Conservation (phyloP, 495 filamentous ascomycete genomes). For the Hyaloscypha hepaticicola region DNA sequence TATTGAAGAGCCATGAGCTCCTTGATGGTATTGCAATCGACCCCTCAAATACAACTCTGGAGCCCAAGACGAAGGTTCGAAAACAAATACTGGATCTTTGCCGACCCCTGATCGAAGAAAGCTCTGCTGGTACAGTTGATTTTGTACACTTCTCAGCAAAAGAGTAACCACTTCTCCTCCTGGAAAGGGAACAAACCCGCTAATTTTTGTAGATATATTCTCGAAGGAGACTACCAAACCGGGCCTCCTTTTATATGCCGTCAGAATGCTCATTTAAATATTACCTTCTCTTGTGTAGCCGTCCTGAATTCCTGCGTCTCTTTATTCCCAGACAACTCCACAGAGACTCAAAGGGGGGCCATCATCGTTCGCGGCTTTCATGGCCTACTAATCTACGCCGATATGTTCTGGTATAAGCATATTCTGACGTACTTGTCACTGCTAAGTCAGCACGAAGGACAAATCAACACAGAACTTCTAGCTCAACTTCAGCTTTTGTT, state of each 20-base stretch:
- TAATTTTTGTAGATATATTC: conserved; percentile 7
- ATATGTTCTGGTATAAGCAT: conserved; percentile 15
- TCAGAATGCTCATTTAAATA: conserved; percentile 14
- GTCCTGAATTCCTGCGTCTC: neutral
- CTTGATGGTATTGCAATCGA: conserved; percentile 13
- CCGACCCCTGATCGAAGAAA: conserved; percentile 5
- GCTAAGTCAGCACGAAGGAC: neutral
- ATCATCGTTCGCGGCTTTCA: conserved; percentile 13
- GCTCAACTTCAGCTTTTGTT: conserved; percentile 10
- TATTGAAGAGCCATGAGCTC: conserved; percentile 12
- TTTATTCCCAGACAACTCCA: neutral
- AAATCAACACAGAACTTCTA: conserved; percentile 2
- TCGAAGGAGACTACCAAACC: conserved; percentile 7
- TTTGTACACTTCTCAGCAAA: conserved; percentile 18
- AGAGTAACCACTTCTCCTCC: neutral
- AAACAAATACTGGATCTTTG: conserved; percentile 5
- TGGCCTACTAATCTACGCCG: conserved; percentile 7
- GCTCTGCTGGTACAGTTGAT: neutral
- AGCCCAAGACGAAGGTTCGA: neutral
- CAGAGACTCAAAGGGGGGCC: neutral
- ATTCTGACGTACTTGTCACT: conserved; percentile 9
- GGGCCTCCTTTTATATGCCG: neutral
- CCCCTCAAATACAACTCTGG: neutral
- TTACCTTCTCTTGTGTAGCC: conserved; percentile 10
- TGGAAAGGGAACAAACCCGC: neutral